Percentiles rank a stretch among this genome's conserved stretches.
Evolutionary conservation across 139 green algal genomes (phyloP).

Genomic region (Coccomyxa sp.): DNA sequence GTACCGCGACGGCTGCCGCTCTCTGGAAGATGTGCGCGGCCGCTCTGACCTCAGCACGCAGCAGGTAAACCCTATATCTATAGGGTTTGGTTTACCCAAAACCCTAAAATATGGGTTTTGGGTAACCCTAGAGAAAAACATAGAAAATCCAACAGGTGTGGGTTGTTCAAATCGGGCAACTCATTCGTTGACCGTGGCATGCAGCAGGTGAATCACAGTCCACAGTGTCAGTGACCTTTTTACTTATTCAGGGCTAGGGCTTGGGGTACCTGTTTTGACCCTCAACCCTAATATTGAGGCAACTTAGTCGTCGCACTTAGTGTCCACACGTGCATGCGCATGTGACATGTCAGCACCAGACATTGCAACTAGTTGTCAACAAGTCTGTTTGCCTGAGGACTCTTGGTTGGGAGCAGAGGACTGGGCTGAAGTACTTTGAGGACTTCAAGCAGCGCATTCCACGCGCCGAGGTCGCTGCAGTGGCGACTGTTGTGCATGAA

Average conservation of each 20-base stretch:
- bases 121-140: background rate
- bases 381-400: background rate
- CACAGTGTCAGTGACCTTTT: no score
- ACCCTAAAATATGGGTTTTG: background rate
- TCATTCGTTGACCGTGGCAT: background rate
- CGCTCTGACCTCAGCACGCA: constrained; percentile 9
- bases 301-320: no score
- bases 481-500: constrained; percentile 22
- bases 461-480: constrained; percentile 8
- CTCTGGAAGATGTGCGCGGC: constrained; percentile 18
- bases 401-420: background rate
- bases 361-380: background rate
- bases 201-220: background rate
- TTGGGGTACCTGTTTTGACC: no score
- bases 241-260: no score
- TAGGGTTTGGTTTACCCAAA: background rate
- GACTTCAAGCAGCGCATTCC: constrained; percentile 23
- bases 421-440: constrained; percentile 14
- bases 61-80: background rate
- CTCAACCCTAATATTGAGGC: no score
- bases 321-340: background rate
- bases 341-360: constrained; percentile 10
- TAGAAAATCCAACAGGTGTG: background rate
- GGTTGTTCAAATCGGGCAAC: no score
- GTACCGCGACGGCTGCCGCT: constrained; percentile 10